A percentile compares a stretch with the other conserved stretches of the same genome.
phyloP scores from a whole-genome alignment of 176 grass and related monocot genomes.

The Ampelocalamus luodianensis region DNA sequence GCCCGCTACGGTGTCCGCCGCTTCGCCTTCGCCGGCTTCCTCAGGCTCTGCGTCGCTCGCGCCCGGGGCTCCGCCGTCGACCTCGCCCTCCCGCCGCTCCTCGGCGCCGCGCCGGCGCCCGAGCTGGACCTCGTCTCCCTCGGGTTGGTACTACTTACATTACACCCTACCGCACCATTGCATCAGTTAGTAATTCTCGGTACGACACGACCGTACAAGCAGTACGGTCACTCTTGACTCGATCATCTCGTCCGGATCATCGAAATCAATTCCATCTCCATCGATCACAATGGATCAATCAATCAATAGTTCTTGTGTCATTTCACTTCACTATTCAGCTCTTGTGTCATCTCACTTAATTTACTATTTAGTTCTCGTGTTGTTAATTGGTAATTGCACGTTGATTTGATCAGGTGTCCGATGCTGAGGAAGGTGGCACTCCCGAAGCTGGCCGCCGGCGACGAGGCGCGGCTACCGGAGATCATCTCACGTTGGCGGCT shows the following conservation, averaged over 20 bases:
- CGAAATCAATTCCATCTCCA: not conserved
- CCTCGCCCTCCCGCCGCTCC: conserved; percentile 40
- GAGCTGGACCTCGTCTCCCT: conserved; percentile 43
- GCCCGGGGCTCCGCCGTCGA: conserved; percentile 37
- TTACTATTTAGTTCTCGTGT: not conserved
- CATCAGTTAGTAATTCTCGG: no score
- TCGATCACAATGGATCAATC: not conserved
- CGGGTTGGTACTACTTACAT: not conserved
- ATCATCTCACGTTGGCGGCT: conserved; percentile 35
- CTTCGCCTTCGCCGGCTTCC: conserved; percentile 59
- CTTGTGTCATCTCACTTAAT: no score
- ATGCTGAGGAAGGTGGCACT: conserved; percentile 39
- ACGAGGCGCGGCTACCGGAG: conserved; percentile 48
- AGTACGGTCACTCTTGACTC: not conserved
- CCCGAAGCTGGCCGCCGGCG: conserved; percentile 22
- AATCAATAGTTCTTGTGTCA: not conserved
- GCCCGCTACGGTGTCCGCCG: conserved; percentile 4
- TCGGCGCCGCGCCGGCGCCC: conserved; percentile 8
- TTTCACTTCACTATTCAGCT: not conserved
- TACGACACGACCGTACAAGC: not conserved
- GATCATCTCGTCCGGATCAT: not conserved
- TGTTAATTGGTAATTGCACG: not conserved
- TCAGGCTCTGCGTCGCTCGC: conserved; percentile 45
- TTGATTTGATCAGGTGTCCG: conserved; percentile 23
- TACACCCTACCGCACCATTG: not conserved